Conservation (phyloP, 2,329 filamentous ascomycete species). For the Ascochyta viciae-villosae region DNA sequence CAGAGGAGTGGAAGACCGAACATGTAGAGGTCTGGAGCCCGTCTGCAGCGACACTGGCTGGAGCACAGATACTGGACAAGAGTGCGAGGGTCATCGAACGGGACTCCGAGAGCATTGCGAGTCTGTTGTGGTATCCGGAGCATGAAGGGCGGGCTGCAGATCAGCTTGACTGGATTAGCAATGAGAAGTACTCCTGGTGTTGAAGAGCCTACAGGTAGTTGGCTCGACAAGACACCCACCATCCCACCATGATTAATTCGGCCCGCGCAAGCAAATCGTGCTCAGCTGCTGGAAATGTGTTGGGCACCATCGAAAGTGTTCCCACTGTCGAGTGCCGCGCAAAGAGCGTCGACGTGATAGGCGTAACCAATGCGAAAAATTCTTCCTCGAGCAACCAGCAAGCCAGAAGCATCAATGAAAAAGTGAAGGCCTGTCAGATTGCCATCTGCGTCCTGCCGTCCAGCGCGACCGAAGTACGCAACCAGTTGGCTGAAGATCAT, state of each 20-base stretch:
- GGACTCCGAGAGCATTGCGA: constrained; percentile 72
- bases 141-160: constrained; percentile 54
- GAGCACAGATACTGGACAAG: constrained; percentile 55
- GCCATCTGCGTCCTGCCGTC: constrained; percentile 80
- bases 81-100: constrained; percentile 61
- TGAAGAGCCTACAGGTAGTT: constrained; percentile 44
- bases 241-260: too few species aligned
- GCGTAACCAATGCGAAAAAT: not conserved
- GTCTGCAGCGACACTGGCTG: constrained; percentile 56
- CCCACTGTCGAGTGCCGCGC: not conserved
- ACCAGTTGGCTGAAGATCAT: constrained; percentile 86
- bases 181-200: constrained; percentile 82
- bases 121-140: constrained; percentile 70
- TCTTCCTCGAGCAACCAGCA: constrained; percentile 44
- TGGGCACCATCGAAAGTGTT: not conserved
- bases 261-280: too few species aligned
- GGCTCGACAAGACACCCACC: not conserved
- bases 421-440: constrained; percentile 77
- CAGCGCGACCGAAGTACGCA: constrained; percentile 79
- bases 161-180: constrained; percentile 73
- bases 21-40: constrained; percentile 88
- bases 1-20: constrained; percentile 72
- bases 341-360: not conserved
- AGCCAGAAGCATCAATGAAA: constrained; percentile 46
- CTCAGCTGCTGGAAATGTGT: too few species aligned